Percentiles rank a stretch among this genome's conserved stretches.
Evolutionary conservation across 805 yeast species (phyloP).

Genomic region (Candida piceae): DNA sequence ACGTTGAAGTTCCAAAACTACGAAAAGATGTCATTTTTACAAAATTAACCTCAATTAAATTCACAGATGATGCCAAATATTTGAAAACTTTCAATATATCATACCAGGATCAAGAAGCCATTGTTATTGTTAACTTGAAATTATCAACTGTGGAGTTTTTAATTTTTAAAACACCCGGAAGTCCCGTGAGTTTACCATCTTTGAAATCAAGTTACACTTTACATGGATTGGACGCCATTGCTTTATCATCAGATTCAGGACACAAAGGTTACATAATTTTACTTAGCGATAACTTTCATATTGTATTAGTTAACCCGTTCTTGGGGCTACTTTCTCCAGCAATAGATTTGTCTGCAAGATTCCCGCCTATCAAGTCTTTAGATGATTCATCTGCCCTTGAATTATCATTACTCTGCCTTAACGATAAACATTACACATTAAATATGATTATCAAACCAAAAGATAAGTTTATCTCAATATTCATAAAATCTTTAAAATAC

Average conservation of each 20-base stretch:
- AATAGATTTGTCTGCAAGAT: conserved; percentile 22
- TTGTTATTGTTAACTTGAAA: conserved; percentile 46
- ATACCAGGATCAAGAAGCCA: conserved; percentile 54
- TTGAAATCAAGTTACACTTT: conserved; percentile 19
- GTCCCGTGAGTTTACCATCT: conserved; percentile 24
- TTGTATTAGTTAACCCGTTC: conserved; percentile 52
- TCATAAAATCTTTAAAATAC: conserved; percentile 47
- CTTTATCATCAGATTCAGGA: conserved; percentile 27
- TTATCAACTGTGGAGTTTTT: conserved; percentile 44
- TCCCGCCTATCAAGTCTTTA: conserved; percentile 17
- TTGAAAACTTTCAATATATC: conserved; percentile 35
- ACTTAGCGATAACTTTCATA: conserved; percentile 30
- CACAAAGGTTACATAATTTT: conserved; percentile 44
- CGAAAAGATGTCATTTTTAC: conserved; percentile 71
- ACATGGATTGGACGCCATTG: conserved; percentile 34
- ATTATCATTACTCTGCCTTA: conserved; percentile 19
- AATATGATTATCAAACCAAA: conserved; percentile 41
- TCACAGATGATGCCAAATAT: conserved; percentile 25
- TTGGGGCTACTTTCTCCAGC: conserved; percentile 40
- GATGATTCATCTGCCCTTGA: conserved; percentile 21
- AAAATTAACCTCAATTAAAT: conserved; percentile 42
- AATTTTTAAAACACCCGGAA: conserved; percentile 36
- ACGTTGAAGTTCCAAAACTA: conserved; percentile 31
- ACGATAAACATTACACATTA: conserved; percentile 25
- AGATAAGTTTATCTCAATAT: conserved; percentile 36